phyloP scores from a whole-genome alignment of 192 early-diverging fungal species.

The Coemansia sp. region DNA sequence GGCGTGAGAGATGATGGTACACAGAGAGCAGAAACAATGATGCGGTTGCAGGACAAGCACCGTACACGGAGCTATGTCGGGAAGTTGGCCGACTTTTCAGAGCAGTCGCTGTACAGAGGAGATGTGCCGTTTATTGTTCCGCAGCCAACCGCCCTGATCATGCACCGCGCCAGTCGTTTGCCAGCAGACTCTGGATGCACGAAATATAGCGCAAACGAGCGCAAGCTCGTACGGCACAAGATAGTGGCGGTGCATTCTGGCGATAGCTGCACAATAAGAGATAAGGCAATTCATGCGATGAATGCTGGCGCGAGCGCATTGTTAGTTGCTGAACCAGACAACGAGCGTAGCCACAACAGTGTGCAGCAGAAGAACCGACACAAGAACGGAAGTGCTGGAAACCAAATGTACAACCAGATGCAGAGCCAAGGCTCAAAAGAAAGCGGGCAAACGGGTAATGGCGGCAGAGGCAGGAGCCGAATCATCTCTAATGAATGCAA shows the following conservation, averaged over 20 bases:
- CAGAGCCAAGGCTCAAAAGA: neutral
- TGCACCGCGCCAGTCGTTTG: slow-evolving; percentile 28
- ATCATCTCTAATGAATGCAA: neutral
- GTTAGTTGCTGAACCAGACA: slow-evolving; percentile 19
- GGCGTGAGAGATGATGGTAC: neutral
- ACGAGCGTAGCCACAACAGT: neutral
- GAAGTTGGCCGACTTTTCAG: slow-evolving; percentile 37
- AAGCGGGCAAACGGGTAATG: slow-evolving; percentile 2
- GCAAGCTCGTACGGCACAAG: slow-evolving; percentile 22
- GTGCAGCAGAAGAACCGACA: neutral
- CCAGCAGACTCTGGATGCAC: slow-evolving; percentile 44
- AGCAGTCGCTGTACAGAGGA: slow-evolving; percentile 34
- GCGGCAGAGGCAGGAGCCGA: neutral
- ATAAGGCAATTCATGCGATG: slow-evolving; percentile 46
- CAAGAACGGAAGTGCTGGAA: neutral
- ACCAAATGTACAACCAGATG: slow-evolving; percentile 9
- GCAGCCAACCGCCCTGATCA: slow-evolving; percentile 24
- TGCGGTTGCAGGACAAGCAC: slow-evolving; percentile 4
- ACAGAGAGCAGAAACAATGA: neutral
- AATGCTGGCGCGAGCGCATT: slow-evolving; percentile 42
- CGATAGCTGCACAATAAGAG: slow-evolving; percentile 37
- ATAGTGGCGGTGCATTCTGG: slow-evolving; percentile 36
- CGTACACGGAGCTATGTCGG: slow-evolving; percentile 36
- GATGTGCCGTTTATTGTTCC: slow-evolving; percentile 20
- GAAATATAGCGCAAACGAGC: slow-evolving; percentile 37